Evolutionary conservation across 345 rosid genomes (phyloP).

Genomic region (Lepidium didymum): DNA sequence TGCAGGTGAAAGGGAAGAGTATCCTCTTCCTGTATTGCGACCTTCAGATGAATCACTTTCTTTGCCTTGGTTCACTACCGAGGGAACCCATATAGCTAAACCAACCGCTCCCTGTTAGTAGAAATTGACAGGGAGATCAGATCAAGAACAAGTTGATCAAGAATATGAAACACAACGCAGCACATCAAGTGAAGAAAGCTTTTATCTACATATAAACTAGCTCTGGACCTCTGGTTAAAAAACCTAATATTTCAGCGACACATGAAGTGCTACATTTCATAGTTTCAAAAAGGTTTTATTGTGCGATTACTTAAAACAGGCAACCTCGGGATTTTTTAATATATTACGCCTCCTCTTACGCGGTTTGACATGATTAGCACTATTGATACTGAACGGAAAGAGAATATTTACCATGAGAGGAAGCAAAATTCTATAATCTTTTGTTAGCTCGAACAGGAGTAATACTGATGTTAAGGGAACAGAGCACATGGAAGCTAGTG

Average conservation of each 20-base stretch:
- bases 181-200: neutral
- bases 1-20: slow-evolving; percentile 52
- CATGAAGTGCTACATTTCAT: neutral
- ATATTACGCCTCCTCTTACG: neutral
- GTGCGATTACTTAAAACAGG: neutral
- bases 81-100: slow-evolving; percentile 99
- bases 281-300: neutral
- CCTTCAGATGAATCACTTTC: slow-evolving; percentile 59
- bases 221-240: neutral
- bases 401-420: slow-evolving; percentile 79
- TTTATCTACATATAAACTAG: neutral
- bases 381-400: neutral
- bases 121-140: slow-evolving; percentile 1
- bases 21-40: slow-evolving; percentile 51
- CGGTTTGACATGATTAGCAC: neutral
- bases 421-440: slow-evolving; percentile 92
- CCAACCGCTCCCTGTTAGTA: slow-evolving; percentile 89
- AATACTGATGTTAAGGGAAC: slow-evolving; percentile 95
- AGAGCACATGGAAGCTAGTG: slow-evolving; percentile 95
- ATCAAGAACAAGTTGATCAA: neutral
- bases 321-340: neutral
- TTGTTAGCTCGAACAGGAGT: slow-evolving; percentile 88
- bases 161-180: neutral
- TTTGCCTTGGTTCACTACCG: slow-evolving; percentile 78
- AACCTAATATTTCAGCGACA: neutral